phyloP scores from a whole-genome alignment of 2,329 filamentous ascomycete genomes.

The Orbilia quercus region DNA sequence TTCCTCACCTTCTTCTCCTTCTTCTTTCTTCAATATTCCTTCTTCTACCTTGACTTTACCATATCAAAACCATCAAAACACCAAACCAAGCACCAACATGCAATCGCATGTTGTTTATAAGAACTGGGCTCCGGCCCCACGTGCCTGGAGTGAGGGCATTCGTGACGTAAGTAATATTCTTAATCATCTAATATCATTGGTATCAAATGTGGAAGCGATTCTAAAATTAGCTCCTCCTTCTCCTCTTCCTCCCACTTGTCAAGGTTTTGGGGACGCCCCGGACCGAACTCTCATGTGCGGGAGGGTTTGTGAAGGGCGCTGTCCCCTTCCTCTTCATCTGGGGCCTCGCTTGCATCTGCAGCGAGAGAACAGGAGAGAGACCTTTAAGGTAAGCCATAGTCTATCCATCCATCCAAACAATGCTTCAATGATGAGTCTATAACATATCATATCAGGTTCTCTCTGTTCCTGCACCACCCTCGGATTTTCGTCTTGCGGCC shows the following conservation, averaged over 20 bases:
- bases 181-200: conserved; percentile 6
- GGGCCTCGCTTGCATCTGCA: conserved; percentile 39
- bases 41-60: too few relatives aligned
- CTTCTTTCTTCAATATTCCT: too few relatives aligned
- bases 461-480: not conserved
- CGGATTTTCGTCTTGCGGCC: not conserved
- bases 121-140: conserved; percentile 29
- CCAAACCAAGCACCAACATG: conserved; percentile 26
- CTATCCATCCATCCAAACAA: not conserved
- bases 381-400: conserved; percentile 34
- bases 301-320: conserved; percentile 45
- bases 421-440: not conserved
- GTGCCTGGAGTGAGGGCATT: conserved; percentile 42
- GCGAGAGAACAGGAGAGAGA: conserved; percentile 24
- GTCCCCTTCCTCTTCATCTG: conserved; percentile 37
- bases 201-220: conserved; percentile 2
- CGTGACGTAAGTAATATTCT: conserved; percentile 37
- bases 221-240: conserved; percentile 42
- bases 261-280: conserved; percentile 29
- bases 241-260: conserved; percentile 19
- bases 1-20: too few relatives aligned
- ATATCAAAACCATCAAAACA: too few relatives aligned
- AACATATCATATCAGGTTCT: conserved; percentile 13
- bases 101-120: conserved; percentile 38
- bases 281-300: conserved; percentile 28